A percentile compares a stretch with the other conserved stretches of the same genome.
phyloP scores from a whole-genome alignment of 345 rosid species.

The Citrus hindsii region DNA sequence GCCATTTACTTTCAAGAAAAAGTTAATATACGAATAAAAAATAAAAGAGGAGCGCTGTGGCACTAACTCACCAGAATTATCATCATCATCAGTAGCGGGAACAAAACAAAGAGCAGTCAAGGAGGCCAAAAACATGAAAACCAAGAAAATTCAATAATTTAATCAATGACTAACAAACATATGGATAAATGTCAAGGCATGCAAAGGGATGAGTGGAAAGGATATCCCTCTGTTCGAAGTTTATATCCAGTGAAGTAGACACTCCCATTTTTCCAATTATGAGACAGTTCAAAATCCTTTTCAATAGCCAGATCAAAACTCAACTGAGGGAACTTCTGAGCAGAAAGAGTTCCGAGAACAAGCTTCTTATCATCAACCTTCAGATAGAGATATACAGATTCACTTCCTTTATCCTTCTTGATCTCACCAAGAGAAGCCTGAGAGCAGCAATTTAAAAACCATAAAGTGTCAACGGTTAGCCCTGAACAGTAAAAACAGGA shows the following conservation, averaged over 20 bases:
- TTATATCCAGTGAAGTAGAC: constrained; percentile 65
- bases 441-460: background rate
- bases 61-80: constrained; percentile 20
- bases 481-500: background rate
- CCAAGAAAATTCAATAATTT: constrained; percentile 6
- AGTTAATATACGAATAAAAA: background rate
- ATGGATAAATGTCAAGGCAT: background rate
- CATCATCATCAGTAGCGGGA: background rate
- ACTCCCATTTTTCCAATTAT: constrained; percentile 65
- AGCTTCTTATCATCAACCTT: constrained; percentile 41
- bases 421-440: constrained; percentile 65
- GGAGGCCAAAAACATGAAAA: constrained; percentile 16
- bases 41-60: background rate
- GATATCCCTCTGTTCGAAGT: constrained; percentile 40
- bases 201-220: constrained; percentile 22
- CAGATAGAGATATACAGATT: constrained; percentile 30
- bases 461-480: background rate
- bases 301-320: constrained; percentile 57
- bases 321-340: constrained; percentile 58
- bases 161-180: background rate
- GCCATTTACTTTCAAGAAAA: background rate
- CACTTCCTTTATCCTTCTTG: constrained; percentile 44
- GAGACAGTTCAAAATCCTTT: constrained; percentile 53
- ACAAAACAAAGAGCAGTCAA: constrained; percentile 23
- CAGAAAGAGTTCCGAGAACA: constrained; percentile 61